Evolutionary conservation across 306 rosid species (phyloP).

Genomic region (Dalbergia oliveri): DNA sequence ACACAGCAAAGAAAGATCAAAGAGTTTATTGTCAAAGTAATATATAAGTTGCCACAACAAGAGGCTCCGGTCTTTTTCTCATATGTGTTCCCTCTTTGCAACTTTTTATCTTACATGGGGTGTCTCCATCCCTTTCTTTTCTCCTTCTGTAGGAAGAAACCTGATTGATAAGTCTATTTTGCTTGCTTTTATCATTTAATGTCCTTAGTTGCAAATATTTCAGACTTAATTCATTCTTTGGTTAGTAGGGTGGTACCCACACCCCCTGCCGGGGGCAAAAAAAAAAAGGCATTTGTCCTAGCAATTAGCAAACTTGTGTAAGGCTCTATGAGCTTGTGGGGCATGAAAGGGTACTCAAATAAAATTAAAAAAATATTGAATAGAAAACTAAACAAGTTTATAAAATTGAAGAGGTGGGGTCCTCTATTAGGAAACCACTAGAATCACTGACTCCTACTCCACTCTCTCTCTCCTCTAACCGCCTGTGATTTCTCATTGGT

Average conservation of each 20-base stretch:
- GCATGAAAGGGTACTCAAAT: constrained; percentile 35
- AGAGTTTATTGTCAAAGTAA: constrained; percentile 69
- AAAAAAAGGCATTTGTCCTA: constrained; percentile 60
- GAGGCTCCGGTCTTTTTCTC: constrained; percentile 64
- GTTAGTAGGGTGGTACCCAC: constrained; percentile 36
- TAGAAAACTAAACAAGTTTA: background rate
- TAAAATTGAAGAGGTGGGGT: constrained; percentile 51
- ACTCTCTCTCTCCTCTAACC: constrained; percentile 85
- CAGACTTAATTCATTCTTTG: constrained; percentile 44
- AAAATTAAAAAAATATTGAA: background rate
- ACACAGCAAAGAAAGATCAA: constrained; percentile 55
- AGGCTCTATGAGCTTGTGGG: constrained; percentile 45
- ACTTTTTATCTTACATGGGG: constrained; percentile 49
- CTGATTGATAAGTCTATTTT: constrained; percentile 51
- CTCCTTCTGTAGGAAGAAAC: constrained; percentile 64
- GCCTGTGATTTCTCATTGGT: constrained; percentile 73
- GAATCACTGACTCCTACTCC: constrained; percentile 90
- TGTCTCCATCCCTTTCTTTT: constrained; percentile 55
- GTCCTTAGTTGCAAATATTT: constrained; percentile 48
- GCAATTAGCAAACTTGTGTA: constrained; percentile 53
- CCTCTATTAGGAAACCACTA: constrained; percentile 67
- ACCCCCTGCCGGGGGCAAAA: no score
- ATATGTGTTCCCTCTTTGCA: constrained; percentile 48
- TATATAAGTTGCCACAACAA: constrained; percentile 46
- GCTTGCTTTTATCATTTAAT: constrained; percentile 48